These are phyloP conservation scores for Tuber indicum DNA, from an alignment of 495 filamentous ascomycete species.

Conservation along the genomic window DNA sequence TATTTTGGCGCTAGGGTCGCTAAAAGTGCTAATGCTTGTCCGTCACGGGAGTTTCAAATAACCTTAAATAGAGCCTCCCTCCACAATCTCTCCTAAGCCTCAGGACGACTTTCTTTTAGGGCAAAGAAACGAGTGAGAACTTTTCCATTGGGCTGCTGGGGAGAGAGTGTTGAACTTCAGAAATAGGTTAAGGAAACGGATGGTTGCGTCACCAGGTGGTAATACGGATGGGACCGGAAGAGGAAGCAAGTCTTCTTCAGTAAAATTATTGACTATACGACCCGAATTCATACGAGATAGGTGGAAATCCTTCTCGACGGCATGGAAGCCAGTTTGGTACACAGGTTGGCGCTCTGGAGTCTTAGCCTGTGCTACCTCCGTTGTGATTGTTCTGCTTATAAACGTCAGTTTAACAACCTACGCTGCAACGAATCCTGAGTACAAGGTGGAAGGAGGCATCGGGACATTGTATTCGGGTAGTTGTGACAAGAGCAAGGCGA, in stretches of 20 bases:
- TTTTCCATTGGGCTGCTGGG: too few relatives aligned
- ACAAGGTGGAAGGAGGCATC: neutral
- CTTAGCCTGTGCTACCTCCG: neutral
- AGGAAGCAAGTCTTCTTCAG: neutral
- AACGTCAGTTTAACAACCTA: constrained; percentile 6
- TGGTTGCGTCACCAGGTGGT: neutral
- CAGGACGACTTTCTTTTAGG: neutral
- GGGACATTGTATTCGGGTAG: constrained; percentile 6
- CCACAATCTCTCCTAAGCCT: neutral
- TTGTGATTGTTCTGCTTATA: neutral
- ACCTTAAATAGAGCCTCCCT: neutral
- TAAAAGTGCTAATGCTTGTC: neutral
- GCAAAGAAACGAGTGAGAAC: neutral
- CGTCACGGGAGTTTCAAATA: neutral
- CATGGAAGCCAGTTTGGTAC: neutral
- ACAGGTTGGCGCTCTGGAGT: neutral
- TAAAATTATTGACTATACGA: neutral
- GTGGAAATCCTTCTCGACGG: neutral
- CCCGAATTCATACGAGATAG: neutral
- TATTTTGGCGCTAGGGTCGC: neutral
- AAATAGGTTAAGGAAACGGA: neutral
- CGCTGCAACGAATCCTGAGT: neutral
- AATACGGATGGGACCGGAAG: neutral
- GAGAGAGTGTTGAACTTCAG: neutral
- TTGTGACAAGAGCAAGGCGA: neutral